Evolutionary conservation across 1,139 yeast species (phyloP), one percentile per base, ranked within the genome.

Genomic region (Blastobotrys raffinosifermentans): DNA sequence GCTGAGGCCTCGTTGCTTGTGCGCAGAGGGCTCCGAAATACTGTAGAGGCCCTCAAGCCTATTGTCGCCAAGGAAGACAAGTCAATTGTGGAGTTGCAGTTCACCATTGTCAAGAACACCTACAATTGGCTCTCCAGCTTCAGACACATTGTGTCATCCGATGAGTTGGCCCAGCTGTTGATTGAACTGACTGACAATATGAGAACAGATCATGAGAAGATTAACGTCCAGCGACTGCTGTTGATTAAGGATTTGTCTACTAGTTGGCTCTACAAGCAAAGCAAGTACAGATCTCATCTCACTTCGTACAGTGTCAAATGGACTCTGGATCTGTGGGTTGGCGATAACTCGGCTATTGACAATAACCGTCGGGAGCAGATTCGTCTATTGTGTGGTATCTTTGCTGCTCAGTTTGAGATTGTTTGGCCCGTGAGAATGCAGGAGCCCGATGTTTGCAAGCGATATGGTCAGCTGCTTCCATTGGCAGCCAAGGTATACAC

Each of bases 241-340:
- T 68, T 82, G 46, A 66, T 79, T 42, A 75, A 77, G 52, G 67
- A 82, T 38, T 61, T 81, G 27, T 69, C 80, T 34, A 69, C 68
- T 27, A 65, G 78, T 3, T 58, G 69, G 51, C 55, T 76, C 34
- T 65, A 69, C 34, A 60, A 64, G 11, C 60, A 59, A 14, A 56
- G 70, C 9, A 46, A 51, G 16, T 60, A 62, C 29, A 63, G 79
- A 30, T 64, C 69, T 8, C 53, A 57, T 10, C 66, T 82, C 50
- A 61, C 78, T 21, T 63, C 71, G 4, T 65, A 69, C 38, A 61
- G 82, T 16, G 70, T 82, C 18, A 68, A 68, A 35, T 78, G 91
- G 86, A 66, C 81, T 2, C 43, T 56, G 16, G 54, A 51, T 14
- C 50, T 48, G 35, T 53, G 58, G 57, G 48, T 52, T 11, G 53